Evolutionary conservation across 495 filamentous ascomycete genomes (phyloP).

Genomic region (Oidiodendron maius): DNA sequence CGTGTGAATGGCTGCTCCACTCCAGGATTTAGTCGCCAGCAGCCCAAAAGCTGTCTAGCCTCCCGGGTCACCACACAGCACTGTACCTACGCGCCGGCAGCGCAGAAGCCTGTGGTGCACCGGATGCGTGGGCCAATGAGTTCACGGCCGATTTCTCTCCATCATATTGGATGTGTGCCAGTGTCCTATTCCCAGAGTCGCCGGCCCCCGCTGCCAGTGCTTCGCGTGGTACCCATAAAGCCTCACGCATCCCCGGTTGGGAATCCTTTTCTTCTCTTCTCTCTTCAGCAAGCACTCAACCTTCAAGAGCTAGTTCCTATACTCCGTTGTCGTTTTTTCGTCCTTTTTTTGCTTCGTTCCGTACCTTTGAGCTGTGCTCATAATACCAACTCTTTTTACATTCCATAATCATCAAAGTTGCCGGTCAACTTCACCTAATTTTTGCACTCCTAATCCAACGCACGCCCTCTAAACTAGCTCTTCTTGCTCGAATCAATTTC

Average conservation of each 20-base stretch:
- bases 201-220: constrained; percentile 5
- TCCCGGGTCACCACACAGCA: background rate
- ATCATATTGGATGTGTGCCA: no score
- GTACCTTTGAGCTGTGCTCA: constrained; percentile 44
- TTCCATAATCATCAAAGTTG: constrained; percentile 35
- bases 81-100: background rate
- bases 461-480: constrained; percentile 19
- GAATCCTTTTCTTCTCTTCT: constrained; percentile 29
- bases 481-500: constrained; percentile 25
- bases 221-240: constrained; percentile 19
- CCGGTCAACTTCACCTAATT: constrained; percentile 44
- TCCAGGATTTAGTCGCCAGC: constrained; percentile 9
- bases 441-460: constrained; percentile 23
- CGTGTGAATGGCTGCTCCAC: constrained; percentile 1
- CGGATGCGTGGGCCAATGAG: constrained; percentile 3
- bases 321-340: constrained; percentile 17
- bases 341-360: constrained; percentile 18
- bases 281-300: constrained; percentile 75
- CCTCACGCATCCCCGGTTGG: constrained; percentile 3
- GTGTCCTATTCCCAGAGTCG: no score
- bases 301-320: constrained; percentile 51
- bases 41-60: constrained; percentile 3
- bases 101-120: constrained; percentile 6
- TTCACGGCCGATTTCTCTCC: no score
- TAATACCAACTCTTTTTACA: constrained; percentile 19